Evolutionary conservation across 129 eudicot species (phyloP).

Genomic region (Helianthus tuberosus): DNA sequence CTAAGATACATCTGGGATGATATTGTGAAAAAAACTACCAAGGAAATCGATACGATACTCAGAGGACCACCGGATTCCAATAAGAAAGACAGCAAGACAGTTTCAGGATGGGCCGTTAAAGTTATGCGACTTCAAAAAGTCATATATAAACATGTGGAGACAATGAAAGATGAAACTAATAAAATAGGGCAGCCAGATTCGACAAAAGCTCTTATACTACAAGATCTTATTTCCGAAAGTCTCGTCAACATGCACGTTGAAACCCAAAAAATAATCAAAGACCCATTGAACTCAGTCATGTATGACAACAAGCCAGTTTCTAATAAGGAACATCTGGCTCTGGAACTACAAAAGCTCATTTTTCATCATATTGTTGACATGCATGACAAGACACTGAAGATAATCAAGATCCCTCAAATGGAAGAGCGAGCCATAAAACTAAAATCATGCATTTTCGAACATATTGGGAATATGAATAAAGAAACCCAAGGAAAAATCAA

Average conservation of each 20-base stretch:
- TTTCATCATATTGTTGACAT: neutral
- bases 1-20: neutral
- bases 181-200: neutral
- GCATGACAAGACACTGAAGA: neutral
- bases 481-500: neutral
- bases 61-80: neutral
- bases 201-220: neutral
- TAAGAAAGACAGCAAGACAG: neutral
- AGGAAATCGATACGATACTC: neutral
- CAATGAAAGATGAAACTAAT: neutral
- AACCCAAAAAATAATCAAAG: neutral
- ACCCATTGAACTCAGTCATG: neutral
- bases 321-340: neutral
- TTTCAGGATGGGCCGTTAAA: neutral
- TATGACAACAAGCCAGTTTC: neutral
- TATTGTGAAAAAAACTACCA: neutral
- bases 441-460: neutral
- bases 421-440: neutral
- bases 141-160: constrained; percentile 1
- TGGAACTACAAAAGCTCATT: constrained; percentile 11
- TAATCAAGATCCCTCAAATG: neutral
- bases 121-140: neutral
- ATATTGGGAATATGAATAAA: neutral
- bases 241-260: constrained; percentile 1
- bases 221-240: neutral